Conservation (phyloP, 1,284 basidiomycete genomes). For the Neonothopanus nambi region DNA sequence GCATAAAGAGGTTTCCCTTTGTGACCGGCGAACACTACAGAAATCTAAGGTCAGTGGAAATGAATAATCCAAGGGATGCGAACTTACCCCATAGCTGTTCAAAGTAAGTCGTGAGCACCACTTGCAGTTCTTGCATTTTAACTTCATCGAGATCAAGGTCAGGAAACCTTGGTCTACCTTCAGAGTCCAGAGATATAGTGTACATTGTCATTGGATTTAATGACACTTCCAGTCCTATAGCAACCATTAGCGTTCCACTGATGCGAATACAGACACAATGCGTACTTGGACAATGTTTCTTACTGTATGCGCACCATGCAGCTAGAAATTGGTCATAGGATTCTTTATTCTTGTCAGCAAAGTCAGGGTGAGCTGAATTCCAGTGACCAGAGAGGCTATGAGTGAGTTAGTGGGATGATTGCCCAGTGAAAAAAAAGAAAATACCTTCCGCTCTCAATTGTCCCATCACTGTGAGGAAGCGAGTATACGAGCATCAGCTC, state of each 20-base stretch:
- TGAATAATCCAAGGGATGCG: not conserved
- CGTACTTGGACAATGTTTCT: not conserved
- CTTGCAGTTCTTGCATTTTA: not conserved
- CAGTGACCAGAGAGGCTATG: too few species aligned
- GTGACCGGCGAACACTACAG: not conserved
- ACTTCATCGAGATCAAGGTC: too few species aligned
- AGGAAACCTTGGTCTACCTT: not conserved
- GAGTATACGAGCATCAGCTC: not conserved
- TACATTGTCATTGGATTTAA: too few species aligned
- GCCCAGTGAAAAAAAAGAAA: not conserved
- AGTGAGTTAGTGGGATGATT: too few species aligned
- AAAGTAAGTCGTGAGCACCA: not conserved
- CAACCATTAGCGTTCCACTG: too few species aligned
- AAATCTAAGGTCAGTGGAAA: not conserved
- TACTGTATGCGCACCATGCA: not conserved
- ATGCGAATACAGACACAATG: too few species aligned
- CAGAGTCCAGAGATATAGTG: not conserved
- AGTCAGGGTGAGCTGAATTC: not conserved
- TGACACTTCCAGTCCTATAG: too few species aligned
- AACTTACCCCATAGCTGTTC: not conserved
- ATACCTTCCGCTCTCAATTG: conserved; percentile 1
- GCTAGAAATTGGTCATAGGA: not conserved
- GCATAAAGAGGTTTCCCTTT: too few species aligned
- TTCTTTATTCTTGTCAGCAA: not conserved
- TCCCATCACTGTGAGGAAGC: not conserved